Evolutionary conservation across 257 asterid species (phyloP).

Genomic region (Lantana camara): DNA sequence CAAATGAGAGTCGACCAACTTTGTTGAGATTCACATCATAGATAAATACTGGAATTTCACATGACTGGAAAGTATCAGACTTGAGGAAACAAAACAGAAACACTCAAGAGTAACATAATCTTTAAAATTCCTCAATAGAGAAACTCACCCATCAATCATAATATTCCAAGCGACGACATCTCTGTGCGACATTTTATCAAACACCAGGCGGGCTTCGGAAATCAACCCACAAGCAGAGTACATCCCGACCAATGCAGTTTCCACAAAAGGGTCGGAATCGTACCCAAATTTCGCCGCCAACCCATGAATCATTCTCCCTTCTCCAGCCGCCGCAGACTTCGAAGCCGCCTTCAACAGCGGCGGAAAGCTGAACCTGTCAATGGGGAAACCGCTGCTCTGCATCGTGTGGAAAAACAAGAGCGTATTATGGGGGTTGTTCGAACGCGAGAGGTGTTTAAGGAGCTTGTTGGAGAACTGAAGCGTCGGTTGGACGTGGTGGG

Average conservation of each 20-base stretch:
- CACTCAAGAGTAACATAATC: background rate
- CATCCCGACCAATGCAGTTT: conserved; percentile 71
- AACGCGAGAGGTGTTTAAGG: conserved; percentile 57
- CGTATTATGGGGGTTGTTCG: conserved; percentile 41
- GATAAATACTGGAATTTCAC: background rate
- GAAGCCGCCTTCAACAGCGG: conserved; percentile 68
- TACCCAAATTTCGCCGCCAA: conserved; percentile 62
- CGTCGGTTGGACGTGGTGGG: conserved; percentile 36
- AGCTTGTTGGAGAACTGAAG: conserved; percentile 48
- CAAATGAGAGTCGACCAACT: too few species aligned
- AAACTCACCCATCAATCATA: conserved; percentile 71
- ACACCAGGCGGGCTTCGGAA: conserved; percentile 63
- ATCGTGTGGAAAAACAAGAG: conserved; percentile 47
- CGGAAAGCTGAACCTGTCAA: conserved; percentile 65
- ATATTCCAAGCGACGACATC: conserved; percentile 77
- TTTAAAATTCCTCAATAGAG: background rate
- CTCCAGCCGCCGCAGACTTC: conserved; percentile 36
- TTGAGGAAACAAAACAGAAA: conserved; percentile 14
- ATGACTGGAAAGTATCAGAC: conserved; percentile 4
- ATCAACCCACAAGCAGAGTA: conserved; percentile 55
- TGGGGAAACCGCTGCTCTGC: conserved; percentile 34
- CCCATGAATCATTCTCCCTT: conserved; percentile 65
- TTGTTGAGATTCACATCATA: background rate
- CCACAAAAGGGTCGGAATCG: conserved; percentile 63
- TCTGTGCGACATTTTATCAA: conserved; percentile 67